These are phyloP conservation scores for Daldinia concentrica DNA, from an alignment of 495 filamentous ascomycete genomes.

Conservation along the genomic window DNA sequence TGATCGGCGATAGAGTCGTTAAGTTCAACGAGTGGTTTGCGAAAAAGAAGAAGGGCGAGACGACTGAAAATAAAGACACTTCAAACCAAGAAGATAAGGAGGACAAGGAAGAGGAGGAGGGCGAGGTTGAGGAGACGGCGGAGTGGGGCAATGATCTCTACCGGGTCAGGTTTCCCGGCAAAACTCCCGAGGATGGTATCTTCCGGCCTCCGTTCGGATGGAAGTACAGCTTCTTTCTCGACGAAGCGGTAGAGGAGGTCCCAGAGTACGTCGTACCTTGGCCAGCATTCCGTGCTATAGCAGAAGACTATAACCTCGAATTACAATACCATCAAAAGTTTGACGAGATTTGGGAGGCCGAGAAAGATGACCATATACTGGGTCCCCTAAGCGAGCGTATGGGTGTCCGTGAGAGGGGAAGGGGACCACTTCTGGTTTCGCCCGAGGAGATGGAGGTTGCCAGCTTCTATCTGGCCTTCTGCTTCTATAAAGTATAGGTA, in stretches of 20 bases:
- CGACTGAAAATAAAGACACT: constrained; percentile 37
- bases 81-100: constrained; percentile 54
- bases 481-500: constrained; percentile 88
- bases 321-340: constrained; percentile 91
- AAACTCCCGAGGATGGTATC: constrained; percentile 78
- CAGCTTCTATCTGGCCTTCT: constrained; percentile 90
- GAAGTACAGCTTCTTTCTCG: constrained; percentile 95
- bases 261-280: constrained; percentile 98
- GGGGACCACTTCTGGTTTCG: constrained; percentile 73
- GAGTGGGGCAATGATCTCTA: constrained; percentile 96
- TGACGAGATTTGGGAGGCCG: constrained; percentile 86
- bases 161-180: constrained; percentile 82
- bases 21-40: constrained; percentile 65
- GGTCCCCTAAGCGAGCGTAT: constrained; percentile 90
- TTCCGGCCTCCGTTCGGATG: constrained; percentile 96
- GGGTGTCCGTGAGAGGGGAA: constrained; percentile 80
- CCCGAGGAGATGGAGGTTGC: constrained; percentile 90
- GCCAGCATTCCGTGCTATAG: constrained; percentile 93
- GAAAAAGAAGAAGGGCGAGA: constrained; percentile 60
- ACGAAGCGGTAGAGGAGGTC: constrained; percentile 94
- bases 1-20: constrained; percentile 73
- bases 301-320: constrained; percentile 96
- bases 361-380: constrained; percentile 81
- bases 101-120: constrained; percentile 61
- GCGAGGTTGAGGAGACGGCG: constrained; percentile 63